Evolutionary conservation across 371 early-diverging fungal species (phyloP).

Genomic region (Choanephora cucurbitarum): DNA sequence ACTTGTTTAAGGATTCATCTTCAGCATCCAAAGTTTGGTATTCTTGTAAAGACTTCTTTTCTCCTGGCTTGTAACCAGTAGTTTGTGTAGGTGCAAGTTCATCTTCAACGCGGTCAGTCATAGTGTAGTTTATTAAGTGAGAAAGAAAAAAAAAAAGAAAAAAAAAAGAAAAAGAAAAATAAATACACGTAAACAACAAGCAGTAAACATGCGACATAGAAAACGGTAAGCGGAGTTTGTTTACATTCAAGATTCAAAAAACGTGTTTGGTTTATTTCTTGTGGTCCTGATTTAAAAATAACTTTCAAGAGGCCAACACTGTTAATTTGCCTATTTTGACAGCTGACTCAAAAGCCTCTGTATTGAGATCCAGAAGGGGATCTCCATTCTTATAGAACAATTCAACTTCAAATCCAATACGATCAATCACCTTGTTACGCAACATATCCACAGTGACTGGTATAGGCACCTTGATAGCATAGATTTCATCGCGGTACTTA

Average conservation of each 20-base stretch:
- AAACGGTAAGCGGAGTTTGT: no score
- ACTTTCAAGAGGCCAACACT: constrained; percentile 37
- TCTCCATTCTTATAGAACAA: constrained; percentile 38
- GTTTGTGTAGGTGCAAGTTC: constrained; percentile 82
- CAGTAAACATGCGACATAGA: not conserved
- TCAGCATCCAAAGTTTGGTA: constrained; percentile 83
- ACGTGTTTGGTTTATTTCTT: constrained; percentile 7
- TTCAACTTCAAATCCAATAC: constrained; percentile 48
- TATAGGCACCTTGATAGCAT: constrained; percentile 72
- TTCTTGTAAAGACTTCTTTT: constrained; percentile 91
- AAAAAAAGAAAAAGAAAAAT: constrained; percentile 5
- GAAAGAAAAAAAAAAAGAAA: constrained; percentile 27
- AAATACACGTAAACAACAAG: constrained; percentile 6
- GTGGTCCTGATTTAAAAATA: constrained; percentile 2
- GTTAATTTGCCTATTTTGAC: constrained; percentile 47
- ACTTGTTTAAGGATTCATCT: constrained; percentile 93
- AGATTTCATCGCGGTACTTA: constrained; percentile 68
- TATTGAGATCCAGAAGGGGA: constrained; percentile 26
- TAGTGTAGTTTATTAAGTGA: constrained; percentile 16
- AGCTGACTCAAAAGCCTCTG: constrained; percentile 43
- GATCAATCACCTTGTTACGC: constrained; percentile 59
- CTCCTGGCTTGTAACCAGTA: constrained; percentile 78
- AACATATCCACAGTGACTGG: constrained; percentile 57
- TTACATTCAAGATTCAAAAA: not conserved
- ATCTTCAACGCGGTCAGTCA: constrained; percentile 61